phyloP scores from a whole-genome alignment of 495 filamentous ascomycete genomes.

The Filosporella fistucella region DNA sequence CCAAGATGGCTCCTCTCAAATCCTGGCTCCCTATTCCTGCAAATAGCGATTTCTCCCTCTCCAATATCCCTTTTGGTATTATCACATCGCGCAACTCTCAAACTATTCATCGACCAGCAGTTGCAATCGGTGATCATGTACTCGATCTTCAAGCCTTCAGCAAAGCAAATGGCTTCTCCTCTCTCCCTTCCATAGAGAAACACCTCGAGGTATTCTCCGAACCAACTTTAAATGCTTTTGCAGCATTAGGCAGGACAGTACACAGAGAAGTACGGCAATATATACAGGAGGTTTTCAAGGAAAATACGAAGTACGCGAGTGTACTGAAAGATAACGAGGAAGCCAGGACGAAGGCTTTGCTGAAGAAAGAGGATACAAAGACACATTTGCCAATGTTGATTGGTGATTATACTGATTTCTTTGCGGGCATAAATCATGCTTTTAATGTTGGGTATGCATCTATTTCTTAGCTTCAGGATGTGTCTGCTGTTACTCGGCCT shows the following conservation, averaged over 20 bases:
- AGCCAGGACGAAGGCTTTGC: constrained; percentile 45
- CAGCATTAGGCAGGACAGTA: constrained; percentile 64
- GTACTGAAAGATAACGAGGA: constrained; percentile 52
- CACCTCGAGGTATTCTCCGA: constrained; percentile 61
- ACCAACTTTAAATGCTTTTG: constrained; percentile 77
- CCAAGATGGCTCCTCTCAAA: constrained; percentile 43
- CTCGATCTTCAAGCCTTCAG: constrained; percentile 69
- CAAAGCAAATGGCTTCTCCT: constrained; percentile 50
- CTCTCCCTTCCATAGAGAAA: constrained; percentile 52
- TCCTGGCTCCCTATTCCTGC: constrained; percentile 64
- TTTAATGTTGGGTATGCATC: constrained; percentile 49
- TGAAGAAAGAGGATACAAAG: constrained; percentile 53
- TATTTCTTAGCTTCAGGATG: not conserved
- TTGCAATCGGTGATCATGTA: constrained; percentile 73
- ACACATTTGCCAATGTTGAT: constrained; percentile 83
- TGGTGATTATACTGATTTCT: constrained; percentile 98
- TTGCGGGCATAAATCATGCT: constrained; percentile 87
- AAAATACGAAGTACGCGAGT: constrained; percentile 47
- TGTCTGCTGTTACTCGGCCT: not conserved
- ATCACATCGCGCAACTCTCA: constrained; percentile 53
- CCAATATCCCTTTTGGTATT: constrained; percentile 93
- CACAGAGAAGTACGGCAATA: constrained; percentile 70
- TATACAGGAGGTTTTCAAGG: constrained; percentile 64
- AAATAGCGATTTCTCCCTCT: constrained; percentile 72
- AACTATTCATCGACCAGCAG: constrained; percentile 54